These are phyloP conservation scores for Penstemon barbatus DNA, from an alignment of 257 asterid species.

Conservation along the genomic window DNA sequence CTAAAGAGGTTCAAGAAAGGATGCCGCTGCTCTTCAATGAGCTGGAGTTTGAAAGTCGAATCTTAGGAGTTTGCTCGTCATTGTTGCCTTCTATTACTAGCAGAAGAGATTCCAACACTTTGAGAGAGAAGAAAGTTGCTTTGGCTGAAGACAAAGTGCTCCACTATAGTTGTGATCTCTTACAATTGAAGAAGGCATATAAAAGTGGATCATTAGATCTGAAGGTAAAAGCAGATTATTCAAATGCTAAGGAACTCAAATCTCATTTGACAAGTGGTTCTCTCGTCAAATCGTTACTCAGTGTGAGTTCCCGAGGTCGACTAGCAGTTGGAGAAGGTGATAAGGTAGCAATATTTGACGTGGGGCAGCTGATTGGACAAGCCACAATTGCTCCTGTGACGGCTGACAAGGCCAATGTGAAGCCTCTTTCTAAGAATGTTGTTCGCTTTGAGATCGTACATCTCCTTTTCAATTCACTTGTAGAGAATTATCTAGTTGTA, in stretches of 20 bases:
- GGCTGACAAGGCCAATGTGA: slow-evolving; percentile 98
- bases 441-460: slow-evolving; percentile 97
- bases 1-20: slow-evolving; percentile 76
- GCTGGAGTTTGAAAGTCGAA: slow-evolving; percentile 72
- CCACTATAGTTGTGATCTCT: slow-evolving; percentile 61
- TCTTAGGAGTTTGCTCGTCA: slow-evolving; percentile 70
- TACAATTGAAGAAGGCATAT: slow-evolving; percentile 94
- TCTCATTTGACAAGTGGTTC: slow-evolving; percentile 92
- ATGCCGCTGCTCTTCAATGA: slow-evolving; percentile 70
- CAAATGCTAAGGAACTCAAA: slow-evolving; percentile 93
- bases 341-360: slow-evolving; percentile 96
- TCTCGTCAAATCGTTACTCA: slow-evolving; percentile 87
- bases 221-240: slow-evolving; percentile 95
- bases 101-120: slow-evolving; percentile 65
- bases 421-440: slow-evolving; percentile 92
- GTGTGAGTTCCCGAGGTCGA: slow-evolving; percentile 88
- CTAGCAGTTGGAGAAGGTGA: slow-evolving; percentile 99
- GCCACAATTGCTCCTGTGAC: slow-evolving; percentile 93
- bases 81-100: slow-evolving; percentile 71
- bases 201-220: slow-evolving; percentile 96
- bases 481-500: slow-evolving; percentile 89
- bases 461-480: slow-evolving; percentile 77
- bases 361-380: slow-evolving; percentile 97
- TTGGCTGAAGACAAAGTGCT: slow-evolving; percentile 73
- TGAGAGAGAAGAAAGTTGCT: slow-evolving; percentile 60